Conservation (phyloP, 1,139 yeast species). For the Kodamaea plutei region DNA sequence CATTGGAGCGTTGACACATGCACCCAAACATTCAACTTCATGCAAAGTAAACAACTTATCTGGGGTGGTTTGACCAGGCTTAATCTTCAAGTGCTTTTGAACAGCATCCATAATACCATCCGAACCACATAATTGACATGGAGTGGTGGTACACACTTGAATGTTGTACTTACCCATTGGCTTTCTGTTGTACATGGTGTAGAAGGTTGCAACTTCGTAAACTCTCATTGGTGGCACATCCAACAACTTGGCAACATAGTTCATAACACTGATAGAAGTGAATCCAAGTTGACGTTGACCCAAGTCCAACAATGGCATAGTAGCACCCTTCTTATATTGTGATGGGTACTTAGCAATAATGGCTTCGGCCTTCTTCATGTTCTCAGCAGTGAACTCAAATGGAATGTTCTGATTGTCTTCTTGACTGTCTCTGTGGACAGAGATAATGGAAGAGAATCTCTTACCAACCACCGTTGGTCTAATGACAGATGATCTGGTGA, state of each 20-base stretch:
- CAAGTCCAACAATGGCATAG: slow-evolving; percentile 81
- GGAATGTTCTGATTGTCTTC: slow-evolving; percentile 66
- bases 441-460: slow-evolving; percentile 41
- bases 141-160: slow-evolving; percentile 88
- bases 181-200: slow-evolving; percentile 85
- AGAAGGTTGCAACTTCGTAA: slow-evolving; percentile 88
- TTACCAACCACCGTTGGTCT: slow-evolving; percentile 14
- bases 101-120: slow-evolving; percentile 75
- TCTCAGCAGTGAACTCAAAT: slow-evolving; percentile 72
- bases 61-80: slow-evolving; percentile 75
- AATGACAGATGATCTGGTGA: slow-evolving; percentile 10
- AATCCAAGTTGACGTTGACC: slow-evolving; percentile 89
- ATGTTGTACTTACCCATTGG: slow-evolving; percentile 85
- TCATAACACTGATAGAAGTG: slow-evolving; percentile 87
- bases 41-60: slow-evolving; percentile 78
- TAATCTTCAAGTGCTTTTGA: slow-evolving; percentile 54
- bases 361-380: slow-evolving; percentile 64
- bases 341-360: slow-evolving; percentile 79
- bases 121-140: slow-evolving; percentile 83
- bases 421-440: slow-evolving; percentile 72
- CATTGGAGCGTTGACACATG: slow-evolving; percentile 92
- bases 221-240: slow-evolving; percentile 96
- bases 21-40: slow-evolving; percentile 90
- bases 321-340: slow-evolving; percentile 84
- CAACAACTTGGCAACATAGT: slow-evolving; percentile 80